Evolutionary conservation across 139 green algal genomes (phyloP), one percentile per base, ranked within the genome.

Genomic region (Tetraselmis chui): DNA sequence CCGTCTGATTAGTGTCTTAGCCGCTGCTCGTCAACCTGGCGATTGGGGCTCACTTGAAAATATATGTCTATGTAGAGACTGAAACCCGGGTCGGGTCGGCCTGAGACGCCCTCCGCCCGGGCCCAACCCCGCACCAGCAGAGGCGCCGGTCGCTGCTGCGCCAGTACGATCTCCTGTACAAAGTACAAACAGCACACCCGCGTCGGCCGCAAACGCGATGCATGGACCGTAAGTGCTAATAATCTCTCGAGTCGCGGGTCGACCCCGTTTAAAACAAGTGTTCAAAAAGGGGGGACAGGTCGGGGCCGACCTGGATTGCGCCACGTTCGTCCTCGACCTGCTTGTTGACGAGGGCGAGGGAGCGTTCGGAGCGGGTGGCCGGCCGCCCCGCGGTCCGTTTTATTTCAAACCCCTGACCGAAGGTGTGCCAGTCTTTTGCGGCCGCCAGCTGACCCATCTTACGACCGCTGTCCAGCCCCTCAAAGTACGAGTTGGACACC

Each of bases 61-160:
- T 28, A 82, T 26, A 87, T 80, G 80, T 87, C 84, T 28, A 84
- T 32, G 80, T 87, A 87, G 24, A 87, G 77, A 27, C 28, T 75
- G 59, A 81, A 87, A 2, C 79, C 79, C 26, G 28, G 30, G 76
- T 87, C 83, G 25, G 45, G 18, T 25, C n/a, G 25, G 26, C 82
- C 82, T 2, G 23, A 31, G 23, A 86, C 82, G 30, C 59, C 59
- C 30, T 83, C 77, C 23, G 77, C 45, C 26, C 32, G 77, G 0
- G 29, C 59, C 78, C 82, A 83, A 22, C 28, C 78, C 28, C 30
- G 32, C 2, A 83, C 32, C 0, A 84, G 74, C n/a, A 83, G 22
- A 28, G 80, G 80, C 26, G 58, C 59, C 30, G 80, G 26, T 24
- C 28, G n/a, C n/a, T 79, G 31, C 74, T 84, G 80, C 27, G 30